Evolutionary conservation across 2,329 filamentous ascomycete genomes (phyloP).

Genomic region (Massarina eburnea): DNA sequence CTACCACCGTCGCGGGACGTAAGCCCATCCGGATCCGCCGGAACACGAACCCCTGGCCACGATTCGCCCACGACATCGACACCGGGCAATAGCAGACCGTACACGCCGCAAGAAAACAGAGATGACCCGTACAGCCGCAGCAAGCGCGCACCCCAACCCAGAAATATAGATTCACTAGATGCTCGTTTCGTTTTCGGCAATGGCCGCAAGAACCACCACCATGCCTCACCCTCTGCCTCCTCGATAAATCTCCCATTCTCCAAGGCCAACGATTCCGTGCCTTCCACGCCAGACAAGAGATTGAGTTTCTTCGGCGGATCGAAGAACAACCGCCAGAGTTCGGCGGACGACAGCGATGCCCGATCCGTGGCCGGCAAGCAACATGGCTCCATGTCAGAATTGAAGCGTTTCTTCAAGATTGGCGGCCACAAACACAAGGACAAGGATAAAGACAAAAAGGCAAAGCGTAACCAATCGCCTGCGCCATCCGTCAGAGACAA

Average conservation of each 20-base stretch:
- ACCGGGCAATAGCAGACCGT: slow-evolving; percentile 65
- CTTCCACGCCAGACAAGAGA: slow-evolving; percentile 50
- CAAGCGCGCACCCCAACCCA: slow-evolving; percentile 70
- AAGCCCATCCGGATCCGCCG: slow-evolving; percentile 64
- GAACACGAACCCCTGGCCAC: slow-evolving; percentile 48
- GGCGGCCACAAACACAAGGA: slow-evolving; percentile 64
- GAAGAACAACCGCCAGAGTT: slow-evolving; percentile 49
- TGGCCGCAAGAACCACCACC: slow-evolving; percentile 65
- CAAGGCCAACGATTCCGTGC: slow-evolving; percentile 43
- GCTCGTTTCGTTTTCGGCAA: slow-evolving; percentile 81
- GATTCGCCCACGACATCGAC: slow-evolving; percentile 49
- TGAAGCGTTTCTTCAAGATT: slow-evolving; percentile 95
- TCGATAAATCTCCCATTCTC: slow-evolving; percentile 49
- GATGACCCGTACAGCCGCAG: slow-evolving; percentile 88
- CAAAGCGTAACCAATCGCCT: slow-evolving; percentile 60
- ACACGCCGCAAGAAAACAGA: slow-evolving; percentile 75
- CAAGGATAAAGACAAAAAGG: slow-evolving; percentile 47
- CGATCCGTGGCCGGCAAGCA: slow-evolving; percentile 29
- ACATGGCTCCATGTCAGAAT: slow-evolving; percentile 84
- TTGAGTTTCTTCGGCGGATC: slow-evolving; percentile 57
- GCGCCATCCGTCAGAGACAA: slow-evolving; percentile 59
- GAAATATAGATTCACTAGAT: slow-evolving; percentile 69
- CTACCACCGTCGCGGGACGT: slow-evolving; percentile 57
- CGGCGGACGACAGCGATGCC: slow-evolving; percentile 42
- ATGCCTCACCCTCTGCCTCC: slow-evolving; percentile 29